Evolutionary conservation across 305 asterid species (phyloP).

Genomic region (Ilex paraguariensis): DNA sequence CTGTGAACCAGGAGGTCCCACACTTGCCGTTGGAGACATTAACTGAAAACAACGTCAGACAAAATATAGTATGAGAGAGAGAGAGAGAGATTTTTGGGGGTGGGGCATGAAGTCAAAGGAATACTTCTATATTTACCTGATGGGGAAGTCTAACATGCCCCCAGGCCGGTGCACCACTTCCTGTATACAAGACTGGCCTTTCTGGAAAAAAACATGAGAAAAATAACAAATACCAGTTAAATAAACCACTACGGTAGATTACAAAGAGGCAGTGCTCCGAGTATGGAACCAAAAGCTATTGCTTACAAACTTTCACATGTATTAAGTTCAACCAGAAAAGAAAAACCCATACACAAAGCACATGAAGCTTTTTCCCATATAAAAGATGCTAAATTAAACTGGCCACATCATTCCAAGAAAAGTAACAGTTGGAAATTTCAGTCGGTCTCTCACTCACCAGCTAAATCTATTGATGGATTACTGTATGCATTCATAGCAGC

Average conservation of each 20-base stretch:
- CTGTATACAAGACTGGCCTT: slow-evolving; percentile 67
- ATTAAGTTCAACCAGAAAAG: too few relatives aligned
- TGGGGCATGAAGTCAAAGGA: neutral
- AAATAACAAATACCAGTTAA: slow-evolving; percentile 7
- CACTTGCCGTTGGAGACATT: slow-evolving; percentile 44
- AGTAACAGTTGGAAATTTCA: neutral
- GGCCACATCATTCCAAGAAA: slow-evolving; percentile 4
- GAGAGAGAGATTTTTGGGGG: neutral
- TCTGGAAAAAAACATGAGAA: slow-evolving; percentile 30
- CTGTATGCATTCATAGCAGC: slow-evolving; percentile 52
- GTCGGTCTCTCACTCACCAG: slow-evolving; percentile 37
- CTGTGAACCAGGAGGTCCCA: slow-evolving; percentile 34
- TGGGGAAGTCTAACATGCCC: slow-evolving; percentile 70
- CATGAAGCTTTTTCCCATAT: too few relatives aligned
- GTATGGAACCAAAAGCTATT: too few relatives aligned
- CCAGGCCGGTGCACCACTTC: slow-evolving; percentile 59
- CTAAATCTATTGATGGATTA: slow-evolving; percentile 55
- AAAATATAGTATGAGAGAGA: neutral
- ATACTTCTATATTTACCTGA: slow-evolving; percentile 36
- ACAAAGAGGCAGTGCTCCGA: too few relatives aligned
- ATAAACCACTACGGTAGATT: slow-evolving; percentile 6
- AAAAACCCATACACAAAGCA: too few relatives aligned
- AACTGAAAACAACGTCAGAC: slow-evolving; percentile 32
- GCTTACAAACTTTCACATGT: too few relatives aligned
- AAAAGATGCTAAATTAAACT: neutral